Evolutionary conservation across 2,329 filamentous ascomycete genomes (phyloP).

Genomic region (Aspergillus ustus): DNA sequence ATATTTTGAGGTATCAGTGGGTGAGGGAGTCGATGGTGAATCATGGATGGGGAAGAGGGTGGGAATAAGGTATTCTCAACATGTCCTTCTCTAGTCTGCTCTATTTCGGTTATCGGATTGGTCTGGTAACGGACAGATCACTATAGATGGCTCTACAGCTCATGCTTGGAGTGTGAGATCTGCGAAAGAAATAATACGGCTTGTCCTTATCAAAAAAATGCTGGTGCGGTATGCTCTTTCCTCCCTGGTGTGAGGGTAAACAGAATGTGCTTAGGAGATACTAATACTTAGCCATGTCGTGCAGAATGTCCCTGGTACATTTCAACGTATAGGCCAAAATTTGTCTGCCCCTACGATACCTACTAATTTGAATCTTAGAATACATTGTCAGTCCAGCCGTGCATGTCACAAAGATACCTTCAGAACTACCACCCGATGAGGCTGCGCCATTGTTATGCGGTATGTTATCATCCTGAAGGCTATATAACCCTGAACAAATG

Average conservation of each 20-base stretch:
- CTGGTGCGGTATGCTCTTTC: constrained; percentile 37
- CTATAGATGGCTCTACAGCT: constrained; percentile 44
- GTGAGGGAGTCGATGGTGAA: constrained; percentile 30
- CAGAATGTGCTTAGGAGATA: not conserved
- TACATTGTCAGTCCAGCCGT: constrained; percentile 42
- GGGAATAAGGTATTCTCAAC: constrained; percentile 32
- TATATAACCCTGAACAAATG: not conserved
- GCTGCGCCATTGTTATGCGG: constrained; percentile 45
- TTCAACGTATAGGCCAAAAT: constrained; percentile 31
- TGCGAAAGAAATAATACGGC: constrained; percentile 44
- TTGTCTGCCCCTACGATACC: not conserved
- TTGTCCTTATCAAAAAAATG: constrained; percentile 45
- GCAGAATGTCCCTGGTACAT: constrained; percentile 44
- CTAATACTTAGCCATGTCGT: not conserved
- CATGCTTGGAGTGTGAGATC: constrained; percentile 44
- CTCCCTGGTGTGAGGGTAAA: not conserved
- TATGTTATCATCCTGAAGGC: constrained; percentile 21
- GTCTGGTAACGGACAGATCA: not conserved
- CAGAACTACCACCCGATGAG: constrained; percentile 35
- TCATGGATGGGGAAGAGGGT: constrained; percentile 37
- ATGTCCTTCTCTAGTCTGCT: not conserved
- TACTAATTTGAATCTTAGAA: constrained; percentile 25
- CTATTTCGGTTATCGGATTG: not conserved
- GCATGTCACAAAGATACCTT: constrained; percentile 42
- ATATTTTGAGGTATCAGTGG: constrained; percentile 26